phyloP scores from a whole-genome alignment of 176 grass and related monocot species.

The Triticum timopheevii region DNA sequence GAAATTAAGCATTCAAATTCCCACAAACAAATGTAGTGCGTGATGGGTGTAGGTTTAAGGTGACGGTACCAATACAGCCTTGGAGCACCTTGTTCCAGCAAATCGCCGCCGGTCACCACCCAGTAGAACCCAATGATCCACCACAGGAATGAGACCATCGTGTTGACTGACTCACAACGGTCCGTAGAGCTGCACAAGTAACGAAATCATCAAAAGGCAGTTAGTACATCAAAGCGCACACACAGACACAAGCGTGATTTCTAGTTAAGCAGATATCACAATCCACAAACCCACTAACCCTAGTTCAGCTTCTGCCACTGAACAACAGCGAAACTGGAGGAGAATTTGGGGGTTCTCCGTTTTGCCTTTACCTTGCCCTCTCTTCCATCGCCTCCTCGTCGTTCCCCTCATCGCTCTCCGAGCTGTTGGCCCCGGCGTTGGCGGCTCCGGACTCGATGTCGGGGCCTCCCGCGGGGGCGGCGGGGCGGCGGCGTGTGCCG shows the following conservation, averaged over 20 bases:
- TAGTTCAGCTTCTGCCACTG: constrained; percentile 6
- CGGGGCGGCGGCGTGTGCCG: constrained; percentile 16
- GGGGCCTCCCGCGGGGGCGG: neutral
- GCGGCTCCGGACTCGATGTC: constrained; percentile 31
- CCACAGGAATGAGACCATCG: constrained; percentile 79
- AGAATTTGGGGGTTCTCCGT: constrained; percentile 10
- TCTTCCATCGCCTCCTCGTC: constrained; percentile 31
- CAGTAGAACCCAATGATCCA: constrained; percentile 98
- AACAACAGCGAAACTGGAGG: neutral
- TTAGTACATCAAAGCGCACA: neutral
- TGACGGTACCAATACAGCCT: constrained; percentile 83
- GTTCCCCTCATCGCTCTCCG: constrained; percentile 24
- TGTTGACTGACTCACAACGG: constrained; percentile 86
- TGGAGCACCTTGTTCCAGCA: constrained; percentile 65
- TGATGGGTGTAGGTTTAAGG: neutral
- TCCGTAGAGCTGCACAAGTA: constrained; percentile 49
- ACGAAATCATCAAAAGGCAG: neutral
- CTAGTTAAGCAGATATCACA: neutral
- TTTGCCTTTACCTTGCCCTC: constrained; percentile 38
- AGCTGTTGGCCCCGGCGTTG: constrained; percentile 27
- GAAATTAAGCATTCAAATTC: neutral
- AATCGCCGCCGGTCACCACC: constrained; percentile 69
- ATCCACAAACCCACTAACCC: constrained; percentile 39
- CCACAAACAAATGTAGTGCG: neutral
- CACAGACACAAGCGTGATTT: neutral